Percentiles rank a stretch among this genome's conserved stretches.
phyloP scores from a whole-genome alignment of 1,284 basidiomycete genomes.

The Schizophyllum amplum region DNA sequence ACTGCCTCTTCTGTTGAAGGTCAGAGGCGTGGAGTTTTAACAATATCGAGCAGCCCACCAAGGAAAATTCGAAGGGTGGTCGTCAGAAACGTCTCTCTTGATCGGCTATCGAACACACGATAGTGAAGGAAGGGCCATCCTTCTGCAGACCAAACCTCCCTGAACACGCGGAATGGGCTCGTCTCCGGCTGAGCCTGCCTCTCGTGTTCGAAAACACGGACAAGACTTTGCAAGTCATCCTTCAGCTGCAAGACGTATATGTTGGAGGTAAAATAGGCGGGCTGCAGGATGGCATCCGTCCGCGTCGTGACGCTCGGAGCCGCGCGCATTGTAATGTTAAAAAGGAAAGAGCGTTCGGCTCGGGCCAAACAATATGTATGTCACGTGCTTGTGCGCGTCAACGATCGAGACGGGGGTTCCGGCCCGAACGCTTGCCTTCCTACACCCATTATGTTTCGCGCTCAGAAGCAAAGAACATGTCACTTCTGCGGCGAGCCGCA shows the following conservation, averaged over 20 bases:
- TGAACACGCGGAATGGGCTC: conserved; percentile 60
- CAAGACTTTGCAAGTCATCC: conserved; percentile 49
- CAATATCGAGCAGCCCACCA: conserved; percentile 31
- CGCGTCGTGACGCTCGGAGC: conserved; percentile 18
- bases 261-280: conserved; percentile 68
- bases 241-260: conserved; percentile 59
- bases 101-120: conserved; percentile 55
- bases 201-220: conserved; percentile 37
- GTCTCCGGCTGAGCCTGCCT: conserved; percentile 24
- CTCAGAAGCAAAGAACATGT: conserved; percentile 36
- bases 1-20: conserved; percentile 39
- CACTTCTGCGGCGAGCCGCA: conserved; percentile 55
- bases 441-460: conserved; percentile 29
- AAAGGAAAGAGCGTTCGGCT: neutral
- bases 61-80: conserved; percentile 55
- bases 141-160: conserved; percentile 50
- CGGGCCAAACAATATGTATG: neutral
- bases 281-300: conserved; percentile 59
- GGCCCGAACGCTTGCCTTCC: neutral
- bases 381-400: conserved; percentile 1
- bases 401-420: neutral
- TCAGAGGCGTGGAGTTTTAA: conserved; percentile 3
- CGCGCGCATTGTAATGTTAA: neutral
- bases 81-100: conserved; percentile 51
- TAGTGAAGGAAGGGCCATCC: conserved; percentile 72